These are phyloP conservation scores for Zarea fungicola DNA, from an alignment of 2,329 filamentous ascomycete species.

Conservation along the genomic window DNA sequence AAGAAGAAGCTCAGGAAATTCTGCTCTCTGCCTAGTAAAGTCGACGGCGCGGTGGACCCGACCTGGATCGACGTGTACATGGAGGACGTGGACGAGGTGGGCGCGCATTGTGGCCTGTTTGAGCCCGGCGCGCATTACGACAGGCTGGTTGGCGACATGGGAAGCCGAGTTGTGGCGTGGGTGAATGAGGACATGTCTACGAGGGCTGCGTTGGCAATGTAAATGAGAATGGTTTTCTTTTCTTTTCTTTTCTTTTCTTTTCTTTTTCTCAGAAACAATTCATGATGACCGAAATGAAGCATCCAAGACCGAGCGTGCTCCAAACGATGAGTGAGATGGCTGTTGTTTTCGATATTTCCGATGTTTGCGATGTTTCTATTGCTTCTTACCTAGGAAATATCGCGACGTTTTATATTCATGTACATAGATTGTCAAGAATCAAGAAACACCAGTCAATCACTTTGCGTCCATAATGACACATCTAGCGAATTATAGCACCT, in stretches of 20 bases:
- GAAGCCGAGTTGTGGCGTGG: constrained; percentile 62
- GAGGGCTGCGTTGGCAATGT: constrained; percentile 28
- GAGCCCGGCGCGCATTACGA: constrained; percentile 69
- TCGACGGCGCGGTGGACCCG: constrained; percentile 53
- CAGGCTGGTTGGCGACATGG: constrained; percentile 68
- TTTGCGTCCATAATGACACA: too few species aligned
- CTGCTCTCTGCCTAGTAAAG: constrained; percentile 62
- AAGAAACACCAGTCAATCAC: too few species aligned
- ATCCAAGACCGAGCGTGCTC: too few species aligned
- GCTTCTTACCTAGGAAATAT: too few species aligned
- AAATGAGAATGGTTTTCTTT: too few species aligned
- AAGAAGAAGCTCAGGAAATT: constrained; percentile 65
- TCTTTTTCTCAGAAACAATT: too few species aligned
- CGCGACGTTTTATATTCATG: neutral
- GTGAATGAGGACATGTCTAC: constrained; percentile 55
- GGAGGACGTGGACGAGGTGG: constrained; percentile 78
- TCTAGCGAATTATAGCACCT: too few species aligned
- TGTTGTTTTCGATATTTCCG: neutral
- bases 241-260: too few species aligned
- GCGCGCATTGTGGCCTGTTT: constrained; percentile 80
- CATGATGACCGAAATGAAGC: too few species aligned
- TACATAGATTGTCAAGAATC: too few species aligned
- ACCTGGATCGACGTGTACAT: constrained; percentile 78
- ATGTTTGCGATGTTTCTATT: neutral
- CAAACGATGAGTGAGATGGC: too few species aligned